Conservation (phyloP, 192 early-diverging fungal species). For the Physocladia obscura region DNA sequence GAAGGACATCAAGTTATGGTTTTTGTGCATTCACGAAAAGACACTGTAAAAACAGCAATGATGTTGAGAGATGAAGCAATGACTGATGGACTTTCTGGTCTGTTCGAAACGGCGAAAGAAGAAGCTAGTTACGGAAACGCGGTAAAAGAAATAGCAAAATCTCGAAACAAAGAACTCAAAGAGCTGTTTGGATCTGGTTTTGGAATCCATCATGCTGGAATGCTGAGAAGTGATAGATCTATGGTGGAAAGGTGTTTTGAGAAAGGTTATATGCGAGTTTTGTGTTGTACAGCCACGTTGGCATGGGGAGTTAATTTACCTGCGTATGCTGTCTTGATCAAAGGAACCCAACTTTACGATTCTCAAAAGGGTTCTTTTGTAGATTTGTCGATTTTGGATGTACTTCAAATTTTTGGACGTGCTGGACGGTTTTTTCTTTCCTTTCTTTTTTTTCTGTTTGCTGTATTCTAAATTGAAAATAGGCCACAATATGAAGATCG, state of each 20-base stretch:
- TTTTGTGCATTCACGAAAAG: slow-evolving; percentile 98
- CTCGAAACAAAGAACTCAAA: slow-evolving; percentile 80
- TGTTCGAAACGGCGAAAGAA: slow-evolving; percentile 61
- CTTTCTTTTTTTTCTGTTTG: slow-evolving; percentile 2
- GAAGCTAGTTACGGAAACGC: slow-evolving; percentile 51
- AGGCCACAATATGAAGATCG: slow-evolving; percentile 81
- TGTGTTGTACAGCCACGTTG: slow-evolving; percentile 96
- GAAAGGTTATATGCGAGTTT: slow-evolving; percentile 76
- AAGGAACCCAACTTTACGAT: slow-evolving; percentile 96
- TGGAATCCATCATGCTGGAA: slow-evolving; percentile 95
- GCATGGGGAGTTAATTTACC: slow-evolving; percentile 99
- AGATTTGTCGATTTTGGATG: slow-evolving; percentile 95
- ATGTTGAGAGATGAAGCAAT: slow-evolving; percentile 72
- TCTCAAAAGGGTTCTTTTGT: slow-evolving; percentile 90
- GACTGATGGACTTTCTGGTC: slow-evolving; percentile 48
- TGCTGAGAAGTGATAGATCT: slow-evolving; percentile 84
- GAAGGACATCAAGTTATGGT: slow-evolving; percentile 98
- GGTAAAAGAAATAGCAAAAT: slow-evolving; percentile 66
- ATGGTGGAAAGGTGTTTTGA: slow-evolving; percentile 89
- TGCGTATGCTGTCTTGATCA: slow-evolving; percentile 97
- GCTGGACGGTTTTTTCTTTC: slow-evolving; percentile 72
- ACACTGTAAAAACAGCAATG: slow-evolving; percentile 93
- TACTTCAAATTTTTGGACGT: slow-evolving; percentile 99
- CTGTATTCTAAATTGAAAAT: slow-evolving; percentile 14
- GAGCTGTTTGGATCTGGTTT: slow-evolving; percentile 84